Evolutionary conservation across 2,329 filamentous ascomycete genomes (phyloP).

Genomic region (Paramyrothecium roridum): DNA sequence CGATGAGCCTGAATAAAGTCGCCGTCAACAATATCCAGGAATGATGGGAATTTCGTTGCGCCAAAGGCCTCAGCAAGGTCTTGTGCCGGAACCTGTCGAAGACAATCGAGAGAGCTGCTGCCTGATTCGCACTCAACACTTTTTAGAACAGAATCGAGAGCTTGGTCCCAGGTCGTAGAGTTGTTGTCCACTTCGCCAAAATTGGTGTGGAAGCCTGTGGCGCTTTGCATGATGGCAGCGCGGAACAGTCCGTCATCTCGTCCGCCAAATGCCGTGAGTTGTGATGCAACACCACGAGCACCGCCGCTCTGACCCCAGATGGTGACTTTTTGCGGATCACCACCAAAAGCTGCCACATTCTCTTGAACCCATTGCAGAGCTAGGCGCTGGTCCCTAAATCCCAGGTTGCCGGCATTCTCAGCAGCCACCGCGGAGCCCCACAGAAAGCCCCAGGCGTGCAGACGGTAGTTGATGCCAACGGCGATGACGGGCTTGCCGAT

Average conservation of each 20-base stretch:
- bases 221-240: neutral
- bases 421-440: slow-evolving; percentile 33
- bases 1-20: neutral
- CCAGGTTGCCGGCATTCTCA: slow-evolving; percentile 44
- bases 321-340: slow-evolving; percentile 41
- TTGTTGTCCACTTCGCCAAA: neutral
- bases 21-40: neutral
- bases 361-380: slow-evolving; percentile 45
- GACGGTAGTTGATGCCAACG: slow-evolving; percentile 46
- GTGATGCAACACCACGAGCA: slow-evolving; percentile 39
- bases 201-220: neutral
- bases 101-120: neutral
- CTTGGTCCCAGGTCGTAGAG: neutral
- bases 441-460: slow-evolving; percentile 45
- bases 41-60: neutral
- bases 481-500: slow-evolving; percentile 45
- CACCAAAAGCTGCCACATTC: slow-evolving; percentile 42
- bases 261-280: slow-evolving; percentile 46
- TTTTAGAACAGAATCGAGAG: neutral
- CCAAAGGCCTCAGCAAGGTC: neutral
- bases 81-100: neutral
- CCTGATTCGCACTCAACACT: neutral
- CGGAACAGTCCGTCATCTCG: neutral
- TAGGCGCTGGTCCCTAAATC: slow-evolving; percentile 44
- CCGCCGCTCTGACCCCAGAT: slow-evolving; percentile 52